Evolutionary conservation across 352 stramenopile genomes (phyloP).

Genomic region (Thraustotheca clavata): DNA sequence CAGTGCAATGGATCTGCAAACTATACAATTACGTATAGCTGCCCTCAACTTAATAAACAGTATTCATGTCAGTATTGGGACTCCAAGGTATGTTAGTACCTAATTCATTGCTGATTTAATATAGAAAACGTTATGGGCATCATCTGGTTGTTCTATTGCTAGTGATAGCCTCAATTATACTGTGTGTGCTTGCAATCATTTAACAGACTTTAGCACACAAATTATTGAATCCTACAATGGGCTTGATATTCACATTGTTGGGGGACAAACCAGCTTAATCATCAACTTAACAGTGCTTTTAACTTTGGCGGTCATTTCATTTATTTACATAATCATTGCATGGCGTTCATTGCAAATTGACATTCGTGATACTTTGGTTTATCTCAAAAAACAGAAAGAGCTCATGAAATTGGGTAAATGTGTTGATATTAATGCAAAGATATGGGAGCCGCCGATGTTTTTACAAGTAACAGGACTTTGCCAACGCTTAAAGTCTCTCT

Average conservation of each 20-base stretch:
- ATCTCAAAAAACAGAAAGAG: conserved; percentile 31
- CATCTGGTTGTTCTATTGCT: conserved; percentile 39
- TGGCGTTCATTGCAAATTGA: conserved; percentile 64
- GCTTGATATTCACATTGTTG: conserved; percentile 51
- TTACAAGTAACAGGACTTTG: neutral
- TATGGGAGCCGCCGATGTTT: conserved; percentile 42
- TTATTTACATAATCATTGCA: conserved; percentile 40
- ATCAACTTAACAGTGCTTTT: conserved; percentile 49
- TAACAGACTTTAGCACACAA: conserved; percentile 66
- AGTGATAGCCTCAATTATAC: conserved; percentile 57
- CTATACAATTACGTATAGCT: conserved; percentile 42
- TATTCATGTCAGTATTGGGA: conserved; percentile 62
- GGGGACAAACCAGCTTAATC: conserved; percentile 44
- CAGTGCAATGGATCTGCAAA: conserved; percentile 42
- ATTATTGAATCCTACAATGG: conserved; percentile 45
- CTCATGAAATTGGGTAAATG: conserved; percentile 37
- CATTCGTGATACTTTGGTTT: conserved; percentile 29
- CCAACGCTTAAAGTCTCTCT: conserved; percentile 40
- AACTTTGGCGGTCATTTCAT: conserved; percentile 40
- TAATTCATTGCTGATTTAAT: neutral
- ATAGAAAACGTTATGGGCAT: conserved; percentile 40
- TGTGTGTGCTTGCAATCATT: conserved; percentile 61
- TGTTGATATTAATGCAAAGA: conserved; percentile 38
- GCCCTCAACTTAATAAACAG: conserved; percentile 29
- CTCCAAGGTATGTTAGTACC: neutral